Percentiles rank a stretch among this genome's conserved stretches.
These are phyloP conservation scores for Teunomyces funiuensis DNA, from an alignment of 805 yeast genomes.

Conservation along the genomic window DNA sequence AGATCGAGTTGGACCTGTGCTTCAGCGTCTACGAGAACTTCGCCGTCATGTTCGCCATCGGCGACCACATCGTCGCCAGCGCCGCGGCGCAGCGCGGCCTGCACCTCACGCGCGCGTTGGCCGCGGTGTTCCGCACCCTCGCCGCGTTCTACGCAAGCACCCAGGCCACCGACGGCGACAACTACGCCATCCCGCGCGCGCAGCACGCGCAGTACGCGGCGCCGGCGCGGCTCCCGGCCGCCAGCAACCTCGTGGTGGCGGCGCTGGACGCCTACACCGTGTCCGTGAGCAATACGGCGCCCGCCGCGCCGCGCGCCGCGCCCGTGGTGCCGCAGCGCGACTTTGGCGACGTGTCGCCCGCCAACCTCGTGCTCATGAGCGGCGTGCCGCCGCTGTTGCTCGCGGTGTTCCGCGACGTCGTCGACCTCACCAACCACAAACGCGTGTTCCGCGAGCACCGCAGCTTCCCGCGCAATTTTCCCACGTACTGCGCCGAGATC, in stretches of 20 bases:
- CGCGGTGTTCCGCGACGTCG: conserved; percentile 45
- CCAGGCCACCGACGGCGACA: conserved; percentile 46
- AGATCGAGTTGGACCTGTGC: conserved; percentile 37
- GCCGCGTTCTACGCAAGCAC: conserved; percentile 47
- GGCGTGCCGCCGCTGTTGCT: conserved; percentile 50
- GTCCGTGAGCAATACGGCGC: conserved; percentile 11
- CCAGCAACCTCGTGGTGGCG: conserved; percentile 13
- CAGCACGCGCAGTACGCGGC: conserved; percentile 42
- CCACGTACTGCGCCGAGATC: conserved; percentile 52
- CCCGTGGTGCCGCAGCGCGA: background rate
- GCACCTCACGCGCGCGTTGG: conserved; percentile 19
- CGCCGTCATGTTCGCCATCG: conserved; percentile 41
- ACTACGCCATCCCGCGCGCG: conserved; percentile 41
- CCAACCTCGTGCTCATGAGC: conserved; percentile 26
- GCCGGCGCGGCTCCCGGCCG: no score
- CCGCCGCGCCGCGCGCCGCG: background rate
- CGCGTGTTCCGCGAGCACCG: conserved; percentile 41
- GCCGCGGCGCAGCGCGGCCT: conserved; percentile 12
- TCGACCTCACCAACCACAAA: conserved; percentile 52
- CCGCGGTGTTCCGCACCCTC: conserved; percentile 31
- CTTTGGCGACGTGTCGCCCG: background rate
- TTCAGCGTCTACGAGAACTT: conserved; percentile 44
- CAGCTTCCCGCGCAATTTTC: conserved; percentile 53
- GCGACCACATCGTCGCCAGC: conserved; percentile 31
- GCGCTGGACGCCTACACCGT: conserved; percentile 10